Evolutionary conservation across 2,329 filamentous ascomycete genomes (phyloP), one percentile per base, ranked within the genome.

Genomic region (Cladosporium sp.): DNA sequence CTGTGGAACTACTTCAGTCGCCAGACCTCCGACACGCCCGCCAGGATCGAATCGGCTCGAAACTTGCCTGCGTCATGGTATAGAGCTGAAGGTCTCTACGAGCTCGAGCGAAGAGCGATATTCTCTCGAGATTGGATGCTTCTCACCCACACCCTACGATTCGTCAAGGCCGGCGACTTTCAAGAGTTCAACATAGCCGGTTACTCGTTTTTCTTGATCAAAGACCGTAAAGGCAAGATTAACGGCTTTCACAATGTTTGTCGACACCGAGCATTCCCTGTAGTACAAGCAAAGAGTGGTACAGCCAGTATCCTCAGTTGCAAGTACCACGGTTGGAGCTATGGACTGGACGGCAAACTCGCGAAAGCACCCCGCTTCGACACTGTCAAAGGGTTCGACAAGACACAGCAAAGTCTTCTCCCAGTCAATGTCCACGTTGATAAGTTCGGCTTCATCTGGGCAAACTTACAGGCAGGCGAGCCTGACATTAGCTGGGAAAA

Each of bases 311-410:
- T 88, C 24, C 80, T 88, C 30, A 79, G 82, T 0, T 88, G 86
- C 78, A 83, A 83, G 64, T 88, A 88, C 70, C 86, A 88, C 71
- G 86, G 86, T 32, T 88, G 86, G 86, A 85, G 84, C 1, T 88
- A 88, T 67, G 83, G 85, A 59, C 77, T 86, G 1, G 80, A 78
- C 28, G 86, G 86, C 12, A 83, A 83, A 47, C 78, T 88, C 3
- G 82, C 86, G 41, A 88, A 88, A 74, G 86, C 86, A 0, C 86
- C 86, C 0, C 80, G 83, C 1, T 88, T 86, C 70, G 81, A 86
- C n/a, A 80, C 82, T 14, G 75, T 87, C 0, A 76, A 78, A 4
- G 84, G 82, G 5, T 88, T 88, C 69, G 83, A 87, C 69, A 85
- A 82, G 73, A 76, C 78, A 4, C 75, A 84, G 72, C 87, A 88